Evolutionary conservation across 2,329 filamentous ascomycete species (phyloP), one percentile per base, ranked within the genome.

Genomic region (Ophiocordyceps australis): DNA sequence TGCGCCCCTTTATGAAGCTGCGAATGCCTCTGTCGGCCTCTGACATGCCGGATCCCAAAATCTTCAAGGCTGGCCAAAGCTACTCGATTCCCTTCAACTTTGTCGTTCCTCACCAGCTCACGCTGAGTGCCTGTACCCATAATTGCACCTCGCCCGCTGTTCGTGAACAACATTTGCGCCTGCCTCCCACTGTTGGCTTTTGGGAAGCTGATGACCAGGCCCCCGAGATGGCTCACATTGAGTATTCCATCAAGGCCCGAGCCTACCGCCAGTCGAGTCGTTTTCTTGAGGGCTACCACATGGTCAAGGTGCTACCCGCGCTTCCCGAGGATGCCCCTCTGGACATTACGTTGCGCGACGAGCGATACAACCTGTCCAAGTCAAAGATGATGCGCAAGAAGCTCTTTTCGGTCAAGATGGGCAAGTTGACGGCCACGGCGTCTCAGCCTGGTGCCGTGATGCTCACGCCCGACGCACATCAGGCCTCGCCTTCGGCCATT

Each of bases 21-120:
- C 48, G 53, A 28, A 67, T 70, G 57, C 65, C 65, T 8, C 47
- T 69, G 13, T 30, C 33, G 24, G 49, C 52, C n/a, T 49, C 52
- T 2, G 39, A 47, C 6, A 58, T 68, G 27, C 65, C 65, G 3
- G 43, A 45, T 7, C 47, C 55, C 13, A 47, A 55, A 18, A 38
- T 65, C 17, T 59, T 68, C 31, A 47, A 59, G 41, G 49, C 54
- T n/a, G 60, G 55, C 3, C 42, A 42, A 33, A 52, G 50, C 15
- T 64, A 65, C 43, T 53, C 39, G 10, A 43, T 71, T 14, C 65
- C 65, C n/a, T 65, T 71, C 48, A 46, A 65, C 46, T 71, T 71
- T 34, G 57, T 70, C 30, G 55, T 71, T 11, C 65, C 65, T n/a
- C 50, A 53, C 34, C 57, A 67, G 28, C 57, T 71, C 31, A 69